phyloP scores from a whole-genome alignment of 208 protist genomes.

The Wallacemonas collosoma region DNA sequence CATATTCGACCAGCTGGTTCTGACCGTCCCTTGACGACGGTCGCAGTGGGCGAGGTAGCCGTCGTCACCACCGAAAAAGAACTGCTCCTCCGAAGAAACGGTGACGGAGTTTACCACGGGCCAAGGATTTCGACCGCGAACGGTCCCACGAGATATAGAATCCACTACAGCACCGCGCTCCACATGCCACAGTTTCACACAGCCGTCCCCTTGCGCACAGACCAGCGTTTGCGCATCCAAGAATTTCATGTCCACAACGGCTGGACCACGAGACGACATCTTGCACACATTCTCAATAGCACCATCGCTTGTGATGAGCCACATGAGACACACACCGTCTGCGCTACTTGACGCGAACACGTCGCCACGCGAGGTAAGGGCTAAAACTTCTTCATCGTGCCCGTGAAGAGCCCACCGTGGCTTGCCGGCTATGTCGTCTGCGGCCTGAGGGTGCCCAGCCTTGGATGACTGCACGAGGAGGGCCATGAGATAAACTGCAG shows the following conservation, averaged over 20 bases:
- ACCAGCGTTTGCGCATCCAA: conserved; percentile 38
- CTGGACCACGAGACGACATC: conserved; percentile 59
- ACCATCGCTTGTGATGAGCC: conserved; percentile 27
- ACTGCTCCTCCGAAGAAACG: conserved; percentile 8
- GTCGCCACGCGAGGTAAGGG: conserved; percentile 26
- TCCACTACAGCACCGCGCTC: conserved; percentile 38
- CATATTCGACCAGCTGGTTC: conserved; percentile 31
- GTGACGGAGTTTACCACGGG: conserved; percentile 79
- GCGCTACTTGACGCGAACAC: conserved; percentile 69
- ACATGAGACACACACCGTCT: conserved; percentile 61
- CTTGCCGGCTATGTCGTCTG: not conserved
- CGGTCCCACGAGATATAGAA: conserved; percentile 35
- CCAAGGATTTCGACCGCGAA: conserved; percentile 49
- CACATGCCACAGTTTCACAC: conserved; percentile 68
- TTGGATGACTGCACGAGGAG: conserved; percentile 34
- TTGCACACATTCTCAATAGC: conserved; percentile 55
- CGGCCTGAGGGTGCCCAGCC: not conserved
- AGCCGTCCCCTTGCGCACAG: conserved; percentile 70
- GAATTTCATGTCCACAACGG: conserved; percentile 58
- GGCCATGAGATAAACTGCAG: conserved; percentile 29
- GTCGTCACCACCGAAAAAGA: conserved; percentile 72
- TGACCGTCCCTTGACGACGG: conserved; percentile 22
- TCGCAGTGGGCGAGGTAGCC: conserved; percentile 66
- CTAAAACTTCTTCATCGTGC: conserved; percentile 62
- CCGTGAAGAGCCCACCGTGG: conserved; percentile 58